Percentiles rank a stretch among this genome's conserved stretches.
Evolutionary conservation across 495 filamentous ascomycete species (phyloP).

Genomic region (Podospora sp.): DNA sequence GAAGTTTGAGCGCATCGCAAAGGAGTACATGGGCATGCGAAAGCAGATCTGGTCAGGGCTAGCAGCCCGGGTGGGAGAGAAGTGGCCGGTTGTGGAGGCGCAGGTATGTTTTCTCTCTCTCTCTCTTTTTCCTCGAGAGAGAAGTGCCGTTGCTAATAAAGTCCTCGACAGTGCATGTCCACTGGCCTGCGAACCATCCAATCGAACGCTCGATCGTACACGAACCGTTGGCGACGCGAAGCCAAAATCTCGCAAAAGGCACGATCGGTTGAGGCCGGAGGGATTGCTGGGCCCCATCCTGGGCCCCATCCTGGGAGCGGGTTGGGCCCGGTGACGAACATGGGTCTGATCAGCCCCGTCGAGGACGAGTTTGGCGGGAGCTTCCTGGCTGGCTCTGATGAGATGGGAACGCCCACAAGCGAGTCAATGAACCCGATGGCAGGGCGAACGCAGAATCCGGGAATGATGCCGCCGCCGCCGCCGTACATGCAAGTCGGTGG

Average conservation of each 20-base stretch:
- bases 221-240: constrained; percentile 47
- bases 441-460: background rate
- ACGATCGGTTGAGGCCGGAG: background rate
- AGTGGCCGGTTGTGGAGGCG: constrained; percentile 68
- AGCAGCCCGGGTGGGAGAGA: constrained; percentile 63
- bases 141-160: too few relatives aligned
- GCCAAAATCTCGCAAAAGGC: constrained; percentile 11
- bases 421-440: background rate
- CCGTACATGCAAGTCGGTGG: background rate
- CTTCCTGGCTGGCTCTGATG: background rate
- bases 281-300: too few relatives aligned
- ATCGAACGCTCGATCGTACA: constrained; percentile 47
- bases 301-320: background rate
- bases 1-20: constrained; percentile 64
- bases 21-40: constrained; percentile 67
- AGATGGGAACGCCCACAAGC: background rate
- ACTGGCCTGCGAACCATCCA: constrained; percentile 53
- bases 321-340: constrained; percentile 5
- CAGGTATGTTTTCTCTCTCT: constrained; percentile 54
- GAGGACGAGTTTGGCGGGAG: constrained; percentile 11
- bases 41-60: constrained; percentile 70
- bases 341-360: constrained; percentile 18
- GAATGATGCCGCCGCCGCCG: background rate
- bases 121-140: background rate
- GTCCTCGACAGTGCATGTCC: constrained; percentile 46